Percentiles rank a stretch among this genome's conserved stretches.
phyloP scores from a whole-genome alignment of 1,284 basidiomycete genomes.

The Sanghuangporus weigelae region DNA sequence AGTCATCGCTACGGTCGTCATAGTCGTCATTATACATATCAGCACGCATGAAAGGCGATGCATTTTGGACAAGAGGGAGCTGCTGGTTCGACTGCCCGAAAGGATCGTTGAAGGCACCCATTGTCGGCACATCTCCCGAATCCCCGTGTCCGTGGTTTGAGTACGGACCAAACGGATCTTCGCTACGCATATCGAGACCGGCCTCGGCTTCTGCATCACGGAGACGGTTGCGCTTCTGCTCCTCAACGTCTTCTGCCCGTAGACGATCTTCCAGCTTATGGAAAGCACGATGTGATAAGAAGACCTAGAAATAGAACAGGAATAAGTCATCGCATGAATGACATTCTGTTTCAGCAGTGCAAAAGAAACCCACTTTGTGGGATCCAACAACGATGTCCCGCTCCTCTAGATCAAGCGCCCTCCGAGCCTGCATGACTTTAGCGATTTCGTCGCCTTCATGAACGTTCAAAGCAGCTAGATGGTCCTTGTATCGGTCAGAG shows the following conservation, averaged over 20 bases:
- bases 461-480: constrained; percentile 43
- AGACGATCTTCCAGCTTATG: constrained; percentile 87
- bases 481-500: constrained; percentile 73
- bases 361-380: constrained; percentile 54
- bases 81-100: constrained; percentile 54
- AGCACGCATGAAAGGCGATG: constrained; percentile 69
- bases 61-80: constrained; percentile 73
- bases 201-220: constrained; percentile 72
- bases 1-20: constrained; percentile 79
- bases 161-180: constrained; percentile 80
- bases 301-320: constrained; percentile 54
- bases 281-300: constrained; percentile 85
- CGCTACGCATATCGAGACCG: constrained; percentile 61
- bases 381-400: constrained; percentile 76
- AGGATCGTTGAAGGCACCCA: constrained; percentile 43
- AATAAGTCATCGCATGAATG: constrained; percentile 1
- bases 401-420: constrained; percentile 63
- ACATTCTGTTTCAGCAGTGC: not conserved
- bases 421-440: constrained; percentile 54
- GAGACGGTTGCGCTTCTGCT: constrained; percentile 71
- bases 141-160: constrained; percentile 39
- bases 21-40: constrained; percentile 72
- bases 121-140: constrained; percentile 38
- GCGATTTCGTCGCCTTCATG: constrained; percentile 49
- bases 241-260: constrained; percentile 77